Conservation (phyloP, 352 stramenopile species). For the Sclerospora graminicola region DNA sequence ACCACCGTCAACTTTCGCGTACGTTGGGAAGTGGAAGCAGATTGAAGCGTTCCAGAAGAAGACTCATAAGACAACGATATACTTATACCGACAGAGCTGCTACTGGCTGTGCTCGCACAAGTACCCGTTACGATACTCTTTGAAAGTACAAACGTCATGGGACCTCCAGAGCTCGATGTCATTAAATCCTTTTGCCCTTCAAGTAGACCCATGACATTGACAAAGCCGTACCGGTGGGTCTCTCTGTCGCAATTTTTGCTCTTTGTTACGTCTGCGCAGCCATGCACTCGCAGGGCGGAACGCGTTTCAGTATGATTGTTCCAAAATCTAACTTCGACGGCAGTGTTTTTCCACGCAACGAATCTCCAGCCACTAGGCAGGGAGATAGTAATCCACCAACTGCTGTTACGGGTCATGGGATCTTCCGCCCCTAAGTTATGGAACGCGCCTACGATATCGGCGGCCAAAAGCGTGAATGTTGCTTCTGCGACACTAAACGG, state of each 20-base stretch:
- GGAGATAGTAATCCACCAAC: constrained; percentile 69
- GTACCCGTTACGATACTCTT: constrained; percentile 57
- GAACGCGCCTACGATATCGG: constrained; percentile 59
- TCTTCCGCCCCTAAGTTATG: constrained; percentile 54
- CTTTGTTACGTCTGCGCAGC: constrained; percentile 40
- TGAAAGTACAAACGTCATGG: constrained; percentile 43
- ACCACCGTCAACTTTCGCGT: constrained; percentile 37
- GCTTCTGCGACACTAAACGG: constrained; percentile 56
- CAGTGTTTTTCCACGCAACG: constrained; percentile 52
- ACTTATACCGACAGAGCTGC: constrained; percentile 26
- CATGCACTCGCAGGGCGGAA: constrained; percentile 23
- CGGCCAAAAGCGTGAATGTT: constrained; percentile 59
- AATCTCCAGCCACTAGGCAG: constrained; percentile 59
- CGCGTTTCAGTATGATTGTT: constrained; percentile 13
- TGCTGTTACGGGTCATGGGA: constrained; percentile 28
- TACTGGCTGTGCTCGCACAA: constrained; percentile 19
- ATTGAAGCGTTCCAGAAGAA: constrained; percentile 21
- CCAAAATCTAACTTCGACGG: constrained; percentile 33
- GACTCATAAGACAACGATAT: constrained; percentile 52
- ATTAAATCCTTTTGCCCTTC: constrained; percentile 41
- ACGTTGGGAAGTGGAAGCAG: constrained; percentile 22
- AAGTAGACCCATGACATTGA: constrained; percentile 55
- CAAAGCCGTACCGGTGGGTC: constrained; percentile 43
- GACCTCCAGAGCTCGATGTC: constrained; percentile 28
- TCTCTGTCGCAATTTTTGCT: constrained; percentile 31